These are phyloP conservation scores for Shiraia bambusicola DNA, from an alignment of 2,329 filamentous ascomycete species.

Conservation along the genomic window DNA sequence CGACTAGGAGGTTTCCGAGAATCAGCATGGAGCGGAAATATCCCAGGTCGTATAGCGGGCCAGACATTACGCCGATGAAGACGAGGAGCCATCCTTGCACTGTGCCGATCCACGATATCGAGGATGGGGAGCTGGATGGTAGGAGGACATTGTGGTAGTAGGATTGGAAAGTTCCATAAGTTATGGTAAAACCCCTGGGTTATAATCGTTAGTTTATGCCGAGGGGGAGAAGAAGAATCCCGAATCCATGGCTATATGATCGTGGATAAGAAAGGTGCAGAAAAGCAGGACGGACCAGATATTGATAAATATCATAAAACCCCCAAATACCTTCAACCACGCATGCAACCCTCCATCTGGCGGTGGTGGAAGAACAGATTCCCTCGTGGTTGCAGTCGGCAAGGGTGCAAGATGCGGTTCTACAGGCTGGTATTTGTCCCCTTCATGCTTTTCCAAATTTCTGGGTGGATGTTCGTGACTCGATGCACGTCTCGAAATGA, in stretches of 20 bases:
- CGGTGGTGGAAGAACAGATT: slow-evolving; percentile 33
- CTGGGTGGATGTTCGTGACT: slow-evolving; percentile 3
- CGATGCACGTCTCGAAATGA: slow-evolving; percentile 16
- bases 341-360: slow-evolving; percentile 44
- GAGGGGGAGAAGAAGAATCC: not conserved
- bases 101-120: slow-evolving; percentile 51
- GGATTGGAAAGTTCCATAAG: slow-evolving; percentile 48
- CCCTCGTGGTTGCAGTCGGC: slow-evolving; percentile 19
- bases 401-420: slow-evolving; percentile 22
- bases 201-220: slow-evolving; percentile 1
- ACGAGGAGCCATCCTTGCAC: slow-evolving; percentile 53
- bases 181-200: slow-evolving; percentile 45
- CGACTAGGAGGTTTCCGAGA: slow-evolving; percentile 54
- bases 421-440: slow-evolving; percentile 6
- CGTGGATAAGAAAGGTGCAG: not conserved
- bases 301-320: slow-evolving; percentile 44
- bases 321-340: slow-evolving; percentile 43
- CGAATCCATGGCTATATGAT: too few species aligned
- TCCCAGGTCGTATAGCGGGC: slow-evolving; percentile 51
- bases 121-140: slow-evolving; percentile 33
- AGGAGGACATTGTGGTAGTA: slow-evolving; percentile 50
- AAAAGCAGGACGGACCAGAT: slow-evolving; percentile 43
- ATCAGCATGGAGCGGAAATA: slow-evolving; percentile 49
- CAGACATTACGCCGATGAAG: slow-evolving; percentile 53
- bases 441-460: slow-evolving; percentile 5